These are phyloP conservation scores for Ophiocordyceps australis DNA, from an alignment of 2,329 filamentous ascomycete species.

Conservation along the genomic window DNA sequence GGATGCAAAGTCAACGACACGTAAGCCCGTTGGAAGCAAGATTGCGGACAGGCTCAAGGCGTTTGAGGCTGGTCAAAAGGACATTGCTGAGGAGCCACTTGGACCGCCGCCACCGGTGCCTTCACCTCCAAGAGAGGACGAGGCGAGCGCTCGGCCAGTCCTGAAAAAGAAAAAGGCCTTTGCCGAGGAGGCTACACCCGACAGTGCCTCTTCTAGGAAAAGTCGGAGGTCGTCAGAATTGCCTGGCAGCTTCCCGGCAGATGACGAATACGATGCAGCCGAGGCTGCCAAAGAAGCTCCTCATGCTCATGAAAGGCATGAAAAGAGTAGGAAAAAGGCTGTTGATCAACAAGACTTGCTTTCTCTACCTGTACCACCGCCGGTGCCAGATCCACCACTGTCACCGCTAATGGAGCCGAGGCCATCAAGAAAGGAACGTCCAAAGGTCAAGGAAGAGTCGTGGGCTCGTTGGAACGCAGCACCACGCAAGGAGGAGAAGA, in stretches of 20 bases:
- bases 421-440: conserved; percentile 55
- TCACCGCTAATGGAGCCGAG: conserved; percentile 36
- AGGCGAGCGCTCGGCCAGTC: conserved; percentile 4
- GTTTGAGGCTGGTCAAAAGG: conserved; percentile 26
- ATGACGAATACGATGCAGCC: conserved; percentile 30
- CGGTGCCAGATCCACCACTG: conserved; percentile 26
- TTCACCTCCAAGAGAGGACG: conserved; percentile 6
- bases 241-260: conserved; percentile 39
- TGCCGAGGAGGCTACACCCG: too few species aligned
- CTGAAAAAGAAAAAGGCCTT: too few species aligned
- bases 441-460: conserved; percentile 57
- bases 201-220: conserved; percentile 18
- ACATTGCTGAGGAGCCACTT: conserved; percentile 16
- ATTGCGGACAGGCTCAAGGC: conserved; percentile 38
- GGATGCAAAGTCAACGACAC: conserved; percentile 20
- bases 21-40: conserved; percentile 29
- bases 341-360: too few species aligned
- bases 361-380: too few species aligned
- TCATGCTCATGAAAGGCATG: too few species aligned
- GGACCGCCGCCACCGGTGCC: conserved; percentile 20
- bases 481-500: conserved; percentile 23
- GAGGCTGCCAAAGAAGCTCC: too few species aligned
- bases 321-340: conserved; percentile 19
- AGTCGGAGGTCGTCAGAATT: conserved; percentile 6
- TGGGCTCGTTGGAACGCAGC: conserved; percentile 61